phyloP scores from a whole-genome alignment of 2,329 filamentous ascomycete genomes.

The Cladosporium austrohemisphaericum region DNA sequence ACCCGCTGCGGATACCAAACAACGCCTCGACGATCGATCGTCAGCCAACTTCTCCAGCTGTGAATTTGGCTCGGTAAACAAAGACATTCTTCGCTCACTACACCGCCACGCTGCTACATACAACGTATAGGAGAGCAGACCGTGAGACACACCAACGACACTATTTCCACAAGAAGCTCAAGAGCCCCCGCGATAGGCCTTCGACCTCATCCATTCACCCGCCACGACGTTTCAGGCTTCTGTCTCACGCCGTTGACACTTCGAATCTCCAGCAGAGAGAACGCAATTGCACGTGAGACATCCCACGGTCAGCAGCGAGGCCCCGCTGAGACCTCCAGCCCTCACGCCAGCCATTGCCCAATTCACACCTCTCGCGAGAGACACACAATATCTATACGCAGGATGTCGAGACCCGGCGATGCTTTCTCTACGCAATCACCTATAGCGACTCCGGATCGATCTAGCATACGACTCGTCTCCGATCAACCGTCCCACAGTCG shows the following conservation, averaged over 20 bases:
- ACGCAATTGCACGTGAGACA: slow-evolving; percentile 5
- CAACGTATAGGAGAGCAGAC: not conserved
- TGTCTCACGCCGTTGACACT: slow-evolving; percentile 4
- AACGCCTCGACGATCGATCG: slow-evolving; percentile 12
- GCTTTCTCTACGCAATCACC: slow-evolving; percentile 8
- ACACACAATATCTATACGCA: slow-evolving; percentile 12
- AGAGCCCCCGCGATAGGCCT: not conserved
- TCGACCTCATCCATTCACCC: not conserved
- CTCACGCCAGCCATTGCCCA: slow-evolving; percentile 13
- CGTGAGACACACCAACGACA: not conserved
- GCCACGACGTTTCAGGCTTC: not conserved
- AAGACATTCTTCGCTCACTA: not conserved
- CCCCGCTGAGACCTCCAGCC: slow-evolving; percentile 14
- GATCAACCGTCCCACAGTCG: slow-evolving; percentile 6
- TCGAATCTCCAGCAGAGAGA: slow-evolving; percentile 5
- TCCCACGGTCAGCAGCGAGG: slow-evolving; percentile 14
- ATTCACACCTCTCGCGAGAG: slow-evolving; percentile 2
- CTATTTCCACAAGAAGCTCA: no score
- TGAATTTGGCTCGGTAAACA: not conserved
- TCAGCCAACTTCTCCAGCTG: slow-evolving; percentile 10
- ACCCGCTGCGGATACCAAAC: slow-evolving; percentile 8
- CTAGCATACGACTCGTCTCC: slow-evolving; percentile 12
- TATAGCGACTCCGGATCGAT: slow-evolving; percentile 11
- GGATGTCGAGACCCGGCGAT: slow-evolving; percentile 5
- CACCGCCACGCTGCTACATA: not conserved